These are phyloP conservation scores for Scutellospora calospora DNA, from an alignment of 371 early-diverging fungal species.

Conservation along the genomic window DNA sequence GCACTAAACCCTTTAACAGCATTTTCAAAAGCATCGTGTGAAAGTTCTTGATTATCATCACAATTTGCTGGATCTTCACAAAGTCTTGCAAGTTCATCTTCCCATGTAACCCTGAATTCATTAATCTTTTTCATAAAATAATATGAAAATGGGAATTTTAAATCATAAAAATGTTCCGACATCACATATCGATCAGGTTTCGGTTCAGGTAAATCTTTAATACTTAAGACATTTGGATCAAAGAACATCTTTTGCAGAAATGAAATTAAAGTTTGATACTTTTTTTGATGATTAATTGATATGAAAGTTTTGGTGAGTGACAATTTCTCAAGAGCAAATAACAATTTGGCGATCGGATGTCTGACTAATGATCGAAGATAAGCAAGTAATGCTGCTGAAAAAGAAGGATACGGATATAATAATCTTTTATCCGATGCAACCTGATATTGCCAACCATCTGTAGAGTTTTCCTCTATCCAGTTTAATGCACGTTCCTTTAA, in stretches of 20 bases:
- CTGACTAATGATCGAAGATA: constrained; percentile 29
- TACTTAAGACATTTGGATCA: constrained; percentile 5
- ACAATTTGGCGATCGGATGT: constrained; percentile 21
- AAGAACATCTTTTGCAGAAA: not conserved
- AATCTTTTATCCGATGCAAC: constrained; percentile 38
- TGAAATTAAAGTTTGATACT: not conserved
- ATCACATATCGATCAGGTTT: constrained; percentile 32
- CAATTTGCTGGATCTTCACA: no score
- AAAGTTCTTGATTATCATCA: no score
- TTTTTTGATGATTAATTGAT: not conserved
- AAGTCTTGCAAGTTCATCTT: no score
- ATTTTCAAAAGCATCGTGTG: no score
- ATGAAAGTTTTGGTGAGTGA: constrained; percentile 35
- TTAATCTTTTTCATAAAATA: constrained; percentile 36
- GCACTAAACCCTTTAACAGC: no score
- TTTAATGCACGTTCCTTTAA: not conserved
- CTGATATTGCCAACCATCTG: constrained; percentile 40
- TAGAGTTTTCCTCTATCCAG: constrained; percentile 13
- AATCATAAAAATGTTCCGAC: not conserved
- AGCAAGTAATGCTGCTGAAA: constrained; percentile 34
- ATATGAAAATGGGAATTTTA: constrained; percentile 42
- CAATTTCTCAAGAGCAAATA: constrained; percentile 32
- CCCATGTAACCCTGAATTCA: no score
- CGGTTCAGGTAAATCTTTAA: constrained; percentile 9
- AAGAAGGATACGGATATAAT: constrained; percentile 40